Evolutionary conservation across 345 rosid genomes (phyloP).

Genomic region (Fremontodendron californicum): DNA sequence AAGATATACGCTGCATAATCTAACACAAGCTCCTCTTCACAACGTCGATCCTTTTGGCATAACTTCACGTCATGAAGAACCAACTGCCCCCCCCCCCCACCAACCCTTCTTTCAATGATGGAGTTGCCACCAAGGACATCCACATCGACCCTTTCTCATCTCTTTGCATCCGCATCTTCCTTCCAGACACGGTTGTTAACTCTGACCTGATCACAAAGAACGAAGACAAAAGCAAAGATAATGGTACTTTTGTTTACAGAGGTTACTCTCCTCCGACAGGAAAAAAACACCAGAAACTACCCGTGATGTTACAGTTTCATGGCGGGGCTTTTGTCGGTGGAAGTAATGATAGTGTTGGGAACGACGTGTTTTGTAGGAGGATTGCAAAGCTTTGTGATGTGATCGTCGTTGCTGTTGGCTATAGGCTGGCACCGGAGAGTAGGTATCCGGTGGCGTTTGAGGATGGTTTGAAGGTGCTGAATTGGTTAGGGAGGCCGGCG

Average conservation of each 20-base stretch:
- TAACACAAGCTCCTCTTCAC: too few relatives aligned
- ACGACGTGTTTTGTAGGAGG: not conserved
- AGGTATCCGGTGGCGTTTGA: not conserved
- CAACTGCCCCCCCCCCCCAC: too few relatives aligned
- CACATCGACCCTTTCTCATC: too few relatives aligned
- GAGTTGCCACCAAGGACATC: too few relatives aligned
- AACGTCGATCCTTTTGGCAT: too few relatives aligned
- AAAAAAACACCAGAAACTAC: not conserved
- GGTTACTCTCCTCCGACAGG: not conserved
- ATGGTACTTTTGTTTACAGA: not conserved
- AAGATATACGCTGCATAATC: too few relatives aligned
- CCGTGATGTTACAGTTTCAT: not conserved
- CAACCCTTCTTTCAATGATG: too few relatives aligned
- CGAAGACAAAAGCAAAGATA: too few relatives aligned
- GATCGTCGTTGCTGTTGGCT: not conserved
- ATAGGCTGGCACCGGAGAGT: not conserved
- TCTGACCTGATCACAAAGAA: too few relatives aligned
- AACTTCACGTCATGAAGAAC: too few relatives aligned
- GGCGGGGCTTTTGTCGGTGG: not conserved
- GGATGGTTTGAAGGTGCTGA: not conserved
- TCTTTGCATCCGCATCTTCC: too few relatives aligned
- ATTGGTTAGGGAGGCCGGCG: not conserved
- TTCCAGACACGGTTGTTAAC: too few relatives aligned
- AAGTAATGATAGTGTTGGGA: not conserved
- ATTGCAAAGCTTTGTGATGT: not conserved